Evolutionary conservation across 1,284 basidiomycete genomes (phyloP).

Genomic region (Ustilago xerochloae): DNA sequence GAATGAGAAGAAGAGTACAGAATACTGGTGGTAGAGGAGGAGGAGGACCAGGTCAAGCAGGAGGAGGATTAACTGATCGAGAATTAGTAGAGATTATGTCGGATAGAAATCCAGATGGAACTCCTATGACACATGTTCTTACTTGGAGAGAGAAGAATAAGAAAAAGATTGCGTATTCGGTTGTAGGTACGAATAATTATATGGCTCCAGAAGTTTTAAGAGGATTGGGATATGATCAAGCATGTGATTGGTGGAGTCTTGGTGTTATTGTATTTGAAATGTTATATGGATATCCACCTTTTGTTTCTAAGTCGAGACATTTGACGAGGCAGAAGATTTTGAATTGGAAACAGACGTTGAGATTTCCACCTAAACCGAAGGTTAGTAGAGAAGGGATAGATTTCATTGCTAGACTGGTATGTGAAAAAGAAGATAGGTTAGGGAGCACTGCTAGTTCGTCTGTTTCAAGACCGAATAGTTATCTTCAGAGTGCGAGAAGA

Average conservation of each 20-base stretch:
- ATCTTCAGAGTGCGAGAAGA: slow-evolving; percentile 78
- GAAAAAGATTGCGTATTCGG: slow-evolving; percentile 87
- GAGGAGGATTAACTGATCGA: slow-evolving; percentile 44
- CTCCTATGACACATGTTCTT: slow-evolving; percentile 63
- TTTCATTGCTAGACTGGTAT: slow-evolving; percentile 86
- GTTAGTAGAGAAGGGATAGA: slow-evolving; percentile 86
- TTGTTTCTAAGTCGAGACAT: slow-evolving; percentile 67
- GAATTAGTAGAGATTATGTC: slow-evolving; percentile 61
- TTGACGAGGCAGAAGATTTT: slow-evolving; percentile 71
- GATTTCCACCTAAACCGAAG: slow-evolving; percentile 84
- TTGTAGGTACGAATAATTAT: slow-evolving; percentile 74
- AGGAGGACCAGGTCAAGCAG: slow-evolving; percentile 22
- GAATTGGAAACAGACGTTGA: slow-evolving; percentile 88
- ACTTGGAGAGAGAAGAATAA: slow-evolving; percentile 94
- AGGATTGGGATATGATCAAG: slow-evolving; percentile 84
- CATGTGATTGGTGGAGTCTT: slow-evolving; percentile 97
- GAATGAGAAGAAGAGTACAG: slow-evolving; percentile 34
- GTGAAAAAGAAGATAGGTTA: slow-evolving; percentile 91
- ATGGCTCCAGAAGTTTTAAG: slow-evolving; percentile 96
- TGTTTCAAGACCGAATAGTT: slow-evolving; percentile 79
- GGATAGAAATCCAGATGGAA: slow-evolving; percentile 62
- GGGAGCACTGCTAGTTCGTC: slow-evolving; percentile 79
- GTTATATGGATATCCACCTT: slow-evolving; percentile 81
- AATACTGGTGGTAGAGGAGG: slow-evolving; percentile 22
- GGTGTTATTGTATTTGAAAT: slow-evolving; percentile 80